Evolutionary conservation across 805 yeast species (phyloP), one percentile per base, ranked within the genome.

Genomic region (Saccharomycopsis malanga): DNA sequence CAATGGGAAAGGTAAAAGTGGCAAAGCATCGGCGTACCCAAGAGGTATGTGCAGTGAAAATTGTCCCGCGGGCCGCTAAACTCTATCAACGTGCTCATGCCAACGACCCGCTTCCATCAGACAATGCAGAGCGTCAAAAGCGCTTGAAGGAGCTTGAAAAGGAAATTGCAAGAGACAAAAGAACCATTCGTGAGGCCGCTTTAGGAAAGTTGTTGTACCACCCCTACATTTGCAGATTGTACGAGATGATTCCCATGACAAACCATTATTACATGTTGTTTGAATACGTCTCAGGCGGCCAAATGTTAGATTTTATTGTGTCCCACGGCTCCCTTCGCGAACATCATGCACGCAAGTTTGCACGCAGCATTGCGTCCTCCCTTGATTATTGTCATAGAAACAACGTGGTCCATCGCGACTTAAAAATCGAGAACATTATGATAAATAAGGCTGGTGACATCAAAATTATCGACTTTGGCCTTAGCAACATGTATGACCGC

Each of bases 1-100:
- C 96, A 0, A 93, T 93, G 98, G 99, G 99, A 50, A 94, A 91
- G 63, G 99, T 93, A 42, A 93, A 93, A 66, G 71, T 93, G 34
- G 98, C 98, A 1, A 81, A 79, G 58, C 95, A 89, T 67, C 77
- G 84, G 55, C 65, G 78, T 30, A 87, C 96, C 1, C 77, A 76
- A 51, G 89, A 86, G 56, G 73, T 87, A 12, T 91, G 96, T 66
- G 95, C 94, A 0, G 89, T 91, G 23, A 91, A 91, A 62, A 89
- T 91, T 46, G 93, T 91, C 34, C 95, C 95, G 22, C 71, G 95
- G 56, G 96, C 96, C 4, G 83, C 87, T 4, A 83, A 79, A 56
- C 68, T 83, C 7, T 85, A 83, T 66, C 79, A 80, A 54, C 70
- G 88, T 52, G 82, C 80, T 34, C 89, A 83, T 61, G 73, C 76